phyloP scores from a whole-genome alignment of 2,329 filamentous ascomycete genomes.

The Aspergillus neotritici region DNA sequence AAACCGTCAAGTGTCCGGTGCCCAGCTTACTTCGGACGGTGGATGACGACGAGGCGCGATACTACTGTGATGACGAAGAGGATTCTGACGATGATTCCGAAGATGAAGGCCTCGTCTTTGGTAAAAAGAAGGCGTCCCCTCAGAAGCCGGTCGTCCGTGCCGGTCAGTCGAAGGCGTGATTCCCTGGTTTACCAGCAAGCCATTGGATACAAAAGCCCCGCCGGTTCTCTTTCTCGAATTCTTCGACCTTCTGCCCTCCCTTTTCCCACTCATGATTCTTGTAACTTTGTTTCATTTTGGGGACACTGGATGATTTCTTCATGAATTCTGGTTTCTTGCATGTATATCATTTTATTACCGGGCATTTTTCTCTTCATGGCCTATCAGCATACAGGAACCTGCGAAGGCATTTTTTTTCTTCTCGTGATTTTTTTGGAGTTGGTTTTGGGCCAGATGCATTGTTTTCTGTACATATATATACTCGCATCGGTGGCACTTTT shows the following conservation, averaged over 20 bases:
- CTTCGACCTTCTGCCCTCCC: neutral
- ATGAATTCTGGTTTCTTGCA: constrained; percentile 4
- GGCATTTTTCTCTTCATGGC: constrained; percentile 7
- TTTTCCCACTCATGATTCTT: neutral
- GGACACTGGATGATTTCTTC: neutral
- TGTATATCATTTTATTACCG: constrained; percentile 1
- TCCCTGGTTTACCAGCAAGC: neutral
- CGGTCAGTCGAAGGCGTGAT: constrained; percentile 10
- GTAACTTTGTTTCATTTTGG: neutral
- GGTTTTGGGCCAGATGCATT: constrained; percentile 21
- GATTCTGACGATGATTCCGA: constrained; percentile 36
- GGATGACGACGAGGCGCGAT: constrained; percentile 35
- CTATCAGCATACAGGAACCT: constrained; percentile 15
- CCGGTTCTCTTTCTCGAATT: too few species aligned
- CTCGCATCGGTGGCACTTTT: constrained; percentile 20
- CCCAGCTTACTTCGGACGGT: constrained; percentile 16
- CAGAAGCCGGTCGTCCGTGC: constrained; percentile 18
- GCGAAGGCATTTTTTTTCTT: constrained; percentile 3
- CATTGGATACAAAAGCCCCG: too few species aligned
- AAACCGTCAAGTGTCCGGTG: constrained; percentile 35
- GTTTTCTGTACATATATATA: constrained; percentile 33
- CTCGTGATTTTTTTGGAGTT: constrained; percentile 12
- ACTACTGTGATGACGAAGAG: constrained; percentile 40
- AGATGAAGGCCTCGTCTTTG: constrained; percentile 39
- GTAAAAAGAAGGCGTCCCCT: constrained; percentile 27